Base-by-base conservation (phyloP, 768 basidiomycete genomes). In the Saitozyma sp. region DNA sequence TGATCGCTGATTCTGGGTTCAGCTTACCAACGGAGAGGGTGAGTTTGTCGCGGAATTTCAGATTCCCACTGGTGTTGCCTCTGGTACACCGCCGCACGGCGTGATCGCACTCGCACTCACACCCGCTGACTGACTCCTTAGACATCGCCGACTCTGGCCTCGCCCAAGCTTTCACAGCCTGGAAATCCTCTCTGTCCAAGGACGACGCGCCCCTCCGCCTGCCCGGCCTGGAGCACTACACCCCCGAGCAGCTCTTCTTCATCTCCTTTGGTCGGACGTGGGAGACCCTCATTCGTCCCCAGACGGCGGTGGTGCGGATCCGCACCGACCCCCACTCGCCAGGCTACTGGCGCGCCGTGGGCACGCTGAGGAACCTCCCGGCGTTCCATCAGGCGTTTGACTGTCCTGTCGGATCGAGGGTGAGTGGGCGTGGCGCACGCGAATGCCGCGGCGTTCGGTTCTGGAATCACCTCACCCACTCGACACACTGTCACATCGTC, bases 301-400 rank as follows among this genome's bases (percentile, higher is more conserved):
- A 86, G 50, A 85, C 89, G 37, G 89, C 89, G 29, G 89, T 90
- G 66, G 86, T 82, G 7, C 42, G 88, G 38, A 85, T 95, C 54
- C 86, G 90, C 51, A 88, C 90, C 1, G 92, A 96, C 73, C 91
- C 92, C 16, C 93, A 95, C 74, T 91, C 91, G 8, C 92, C 93
- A 0, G 84, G 83, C 65, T 83, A 84, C 39, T 92, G 84, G 81
- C 86, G 93, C 49, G 87, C 90, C 9, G 88, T 91, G 52, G 94
- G 94, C 2, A 94, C 94, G 0, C 82, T 96, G 6, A 87, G 80
- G 64, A 94, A 96, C 70, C 87, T 92, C 55, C 88, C 88, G 0
- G 90, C 91, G 78, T 97, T 97, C 73, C 91, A 92, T 0, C 78
- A 86, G 68, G 91, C 89, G 19, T 97, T 93, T 82, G 86, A 87